Evolutionary conservation across 768 basidiomycete genomes (phyloP).

Genomic region (Boletellus emodensis): DNA sequence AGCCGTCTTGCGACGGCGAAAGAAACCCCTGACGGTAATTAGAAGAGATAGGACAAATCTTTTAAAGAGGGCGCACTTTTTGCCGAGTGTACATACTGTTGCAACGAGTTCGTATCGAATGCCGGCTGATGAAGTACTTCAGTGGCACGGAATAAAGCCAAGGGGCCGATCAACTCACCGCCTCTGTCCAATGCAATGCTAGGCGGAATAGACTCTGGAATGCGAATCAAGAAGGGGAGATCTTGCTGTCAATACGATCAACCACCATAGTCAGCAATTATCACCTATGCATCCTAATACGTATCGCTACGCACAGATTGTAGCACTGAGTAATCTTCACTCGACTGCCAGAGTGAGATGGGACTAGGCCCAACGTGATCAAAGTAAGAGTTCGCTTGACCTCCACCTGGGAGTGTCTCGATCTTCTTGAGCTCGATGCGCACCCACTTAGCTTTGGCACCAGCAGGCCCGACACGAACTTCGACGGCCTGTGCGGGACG

Average conservation of each 20-base stretch:
- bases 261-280: constrained; percentile 3
- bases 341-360: constrained; percentile 76
- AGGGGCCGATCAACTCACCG: constrained; percentile 38
- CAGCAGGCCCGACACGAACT: constrained; percentile 67
- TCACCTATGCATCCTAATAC: background rate
- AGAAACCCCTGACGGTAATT: constrained; percentile 49
- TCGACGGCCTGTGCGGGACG: constrained; percentile 64
- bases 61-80: constrained; percentile 51
- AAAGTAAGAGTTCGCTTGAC: constrained; percentile 64
- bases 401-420: constrained; percentile 74
- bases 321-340: constrained; percentile 67
- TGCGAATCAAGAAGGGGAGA: constrained; percentile 84
- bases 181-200: constrained; percentile 75
- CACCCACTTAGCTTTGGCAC: constrained; percentile 90
- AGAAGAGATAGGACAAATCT: background rate
- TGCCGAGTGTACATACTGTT: constrained; percentile 80
- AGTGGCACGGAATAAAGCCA: background rate
- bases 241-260: constrained; percentile 54
- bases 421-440: constrained; percentile 88
- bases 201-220: constrained; percentile 90
- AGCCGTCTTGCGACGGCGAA: constrained; percentile 73
- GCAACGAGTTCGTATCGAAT: constrained; percentile 90
- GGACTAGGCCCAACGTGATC: constrained; percentile 83
- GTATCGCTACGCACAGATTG: constrained; percentile 48
- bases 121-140: constrained; percentile 50